Base-by-base conservation (phyloP, 1,284 basidiomycete species). In the Irpex sp. region DNA sequence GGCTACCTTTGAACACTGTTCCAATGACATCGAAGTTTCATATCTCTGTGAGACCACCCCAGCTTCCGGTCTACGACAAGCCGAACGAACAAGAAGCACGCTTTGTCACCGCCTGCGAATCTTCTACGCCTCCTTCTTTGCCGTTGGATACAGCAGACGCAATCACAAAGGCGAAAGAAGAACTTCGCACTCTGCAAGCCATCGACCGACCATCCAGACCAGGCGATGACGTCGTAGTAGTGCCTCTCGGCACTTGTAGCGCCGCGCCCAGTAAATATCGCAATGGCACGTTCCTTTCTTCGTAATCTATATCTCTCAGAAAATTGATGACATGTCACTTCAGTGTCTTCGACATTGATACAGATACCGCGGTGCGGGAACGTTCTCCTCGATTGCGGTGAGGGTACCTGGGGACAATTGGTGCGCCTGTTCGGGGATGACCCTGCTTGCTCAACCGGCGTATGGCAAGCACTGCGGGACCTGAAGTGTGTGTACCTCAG, bases 391-490 rank as follows among this genome's bases (percentile, higher is more conserved):
- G 97, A 98, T 69, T 85, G 85, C 1, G 96, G 96, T 0, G 96
- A 98, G 75, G 93, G 94, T 0, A 96, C 96, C 0, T 91, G 91
- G 79, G 96, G 95, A 1, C 95, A 98, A 72, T 81, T 98, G 6
- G 81, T 82, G 3, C 85, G 97, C 8, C 84, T 88, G 57, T 97
- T 89, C 69, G 95, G 95, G 0, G 75, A 80, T n/a, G 78, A 85
- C 13, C 74, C 72, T 4, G 64, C 74, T n/a, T 70, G 73, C 15
- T 64, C 74, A 1, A 70, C 72, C 13, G 81, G 79, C 61, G 84
- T 82, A 0, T 84, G 82, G 79, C 72, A 84, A n/a, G 79, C 89
- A 9, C 77, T 97, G 62, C 79, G 86, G n/a, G 79, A 91, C 58
- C 75, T 97, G 37, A 88, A 85, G 67, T 85, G 93, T 71, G 83